These are phyloP conservation scores for Chlorella vulgaris DNA, from an alignment of 139 green algal species.

Conservation along the genomic window DNA sequence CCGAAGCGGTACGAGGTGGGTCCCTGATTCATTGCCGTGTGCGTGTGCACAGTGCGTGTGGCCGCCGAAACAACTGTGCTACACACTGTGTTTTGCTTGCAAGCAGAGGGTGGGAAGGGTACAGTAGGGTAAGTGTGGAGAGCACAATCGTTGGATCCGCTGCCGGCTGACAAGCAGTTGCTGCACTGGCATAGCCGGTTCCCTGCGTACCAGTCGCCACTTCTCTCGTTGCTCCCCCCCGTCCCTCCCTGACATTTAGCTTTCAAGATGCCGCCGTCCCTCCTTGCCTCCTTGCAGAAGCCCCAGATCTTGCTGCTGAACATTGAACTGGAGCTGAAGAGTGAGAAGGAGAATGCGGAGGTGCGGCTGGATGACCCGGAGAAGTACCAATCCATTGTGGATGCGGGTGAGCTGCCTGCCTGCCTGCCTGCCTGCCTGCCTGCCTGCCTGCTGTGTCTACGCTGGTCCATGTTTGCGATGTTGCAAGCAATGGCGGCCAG, in stretches of 20 bases:
- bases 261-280: not conserved
- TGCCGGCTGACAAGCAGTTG: no score
- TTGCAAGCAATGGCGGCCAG: not conserved
- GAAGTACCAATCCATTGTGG: constrained; percentile 97
- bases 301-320: constrained; percentile 98
- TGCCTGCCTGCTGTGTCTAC: not conserved
- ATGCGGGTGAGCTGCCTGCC: constrained; percentile 72
- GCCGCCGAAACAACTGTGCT: not conserved
- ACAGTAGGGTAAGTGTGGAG: not conserved
- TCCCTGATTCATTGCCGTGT: no score
- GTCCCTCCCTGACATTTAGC: not conserved
- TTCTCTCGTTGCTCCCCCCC: no score
- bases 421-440: not conserved
- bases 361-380: constrained; percentile 90
- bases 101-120: not conserved
- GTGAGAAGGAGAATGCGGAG: constrained; percentile 98
- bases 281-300: constrained; percentile 28
- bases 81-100: no score
- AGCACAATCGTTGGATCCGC: not conserved
- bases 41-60: not conserved
- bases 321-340: constrained; percentile 99
- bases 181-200: no score
- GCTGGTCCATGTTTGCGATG: no score
- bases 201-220: no score
- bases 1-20: constrained; percentile 84